These are phyloP conservation scores for Astrocystis sublimbata DNA, from an alignment of 495 filamentous ascomycete species.

Conservation along the genomic window DNA sequence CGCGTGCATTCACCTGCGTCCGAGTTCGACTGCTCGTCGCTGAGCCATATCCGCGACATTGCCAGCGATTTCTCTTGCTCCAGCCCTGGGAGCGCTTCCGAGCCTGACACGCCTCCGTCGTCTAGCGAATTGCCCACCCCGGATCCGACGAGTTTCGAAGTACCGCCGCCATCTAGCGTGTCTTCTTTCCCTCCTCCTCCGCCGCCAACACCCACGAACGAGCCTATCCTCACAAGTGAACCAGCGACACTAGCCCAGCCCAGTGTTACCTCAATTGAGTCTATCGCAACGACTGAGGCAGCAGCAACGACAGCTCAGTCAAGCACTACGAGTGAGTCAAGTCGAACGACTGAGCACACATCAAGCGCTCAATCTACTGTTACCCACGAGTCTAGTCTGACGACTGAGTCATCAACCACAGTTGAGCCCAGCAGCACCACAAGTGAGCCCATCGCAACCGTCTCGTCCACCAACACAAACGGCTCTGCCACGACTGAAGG, in stretches of 20 bases:
- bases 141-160: background rate
- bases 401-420: too few relatives aligned
- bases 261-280: background rate
- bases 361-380: too few relatives aligned
- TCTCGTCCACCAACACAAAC: background rate
- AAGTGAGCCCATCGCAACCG: background rate
- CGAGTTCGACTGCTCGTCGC: background rate
- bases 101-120: background rate
- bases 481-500: background rate
- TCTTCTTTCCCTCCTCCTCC: background rate
- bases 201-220: background rate
- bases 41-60: conserved; percentile 2
- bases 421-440: too few relatives aligned
- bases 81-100: background rate
- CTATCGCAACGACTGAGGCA: background rate
- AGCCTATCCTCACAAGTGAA: background rate
- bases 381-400: too few relatives aligned
- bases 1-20: background rate
- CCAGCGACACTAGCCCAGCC: background rate
- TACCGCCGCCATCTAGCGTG: background rate
- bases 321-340: too few relatives aligned
- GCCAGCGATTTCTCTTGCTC: conserved; percentile 6
- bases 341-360: too few relatives aligned
- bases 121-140: background rate
- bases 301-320: background rate